These are phyloP conservation scores for Leptodontidium sp. DNA, from an alignment of 2,329 filamentous ascomycete genomes.

Conservation along the genomic window DNA sequence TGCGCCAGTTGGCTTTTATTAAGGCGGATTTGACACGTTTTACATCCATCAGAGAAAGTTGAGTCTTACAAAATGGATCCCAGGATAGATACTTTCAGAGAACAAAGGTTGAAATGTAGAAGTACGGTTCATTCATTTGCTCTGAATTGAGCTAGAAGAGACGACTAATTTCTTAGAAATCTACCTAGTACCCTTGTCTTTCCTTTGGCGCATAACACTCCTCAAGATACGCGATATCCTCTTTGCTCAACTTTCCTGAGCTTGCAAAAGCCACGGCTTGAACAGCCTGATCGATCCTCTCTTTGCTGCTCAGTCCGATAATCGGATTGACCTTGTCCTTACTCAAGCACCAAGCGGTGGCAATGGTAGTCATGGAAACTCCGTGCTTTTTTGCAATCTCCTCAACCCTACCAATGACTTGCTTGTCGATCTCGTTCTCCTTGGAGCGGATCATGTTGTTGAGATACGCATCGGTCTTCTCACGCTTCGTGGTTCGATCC, in stretches of 20 bases:
- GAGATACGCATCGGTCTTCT: conserved; percentile 38
- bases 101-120: neutral
- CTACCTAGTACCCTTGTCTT: conserved; percentile 35
- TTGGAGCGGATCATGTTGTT: conserved; percentile 33
- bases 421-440: conserved; percentile 44
- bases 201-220: conserved; percentile 57
- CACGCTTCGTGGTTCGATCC: conserved; percentile 36
- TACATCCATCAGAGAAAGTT: no score
- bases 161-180: neutral
- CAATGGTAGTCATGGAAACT: conserved; percentile 65
- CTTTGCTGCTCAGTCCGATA: conserved; percentile 59
- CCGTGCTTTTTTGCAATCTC: conserved; percentile 64
- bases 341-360: conserved; percentile 63
- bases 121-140: neutral
- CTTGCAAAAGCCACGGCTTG: conserved; percentile 50
- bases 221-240: conserved; percentile 63
- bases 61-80: no score
- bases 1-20: no score
- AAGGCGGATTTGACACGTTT: no score
- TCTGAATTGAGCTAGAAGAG: neutral
- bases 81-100: neutral
- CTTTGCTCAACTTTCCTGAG: conserved; percentile 56
- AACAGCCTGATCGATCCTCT: conserved; percentile 64
- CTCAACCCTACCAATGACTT: conserved; percentile 55
- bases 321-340: conserved; percentile 60